phyloP scores from a whole-genome alignment of 768 basidiomycete species.

The Amanita inopinata region DNA sequence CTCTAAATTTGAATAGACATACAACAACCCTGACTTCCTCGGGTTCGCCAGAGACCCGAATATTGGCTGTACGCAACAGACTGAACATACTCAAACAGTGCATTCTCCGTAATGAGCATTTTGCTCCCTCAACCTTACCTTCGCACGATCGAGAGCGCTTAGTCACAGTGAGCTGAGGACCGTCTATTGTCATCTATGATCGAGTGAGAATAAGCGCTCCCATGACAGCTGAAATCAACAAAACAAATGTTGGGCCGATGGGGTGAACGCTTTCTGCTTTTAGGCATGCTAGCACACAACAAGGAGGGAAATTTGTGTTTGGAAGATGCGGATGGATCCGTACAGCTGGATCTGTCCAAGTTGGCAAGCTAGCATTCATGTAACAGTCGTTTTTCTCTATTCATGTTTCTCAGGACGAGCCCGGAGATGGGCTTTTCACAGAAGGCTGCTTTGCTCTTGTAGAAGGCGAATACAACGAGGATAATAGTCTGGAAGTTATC shows the following conservation, averaged over 20 bases:
- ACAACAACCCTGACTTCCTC: conserved; percentile 54
- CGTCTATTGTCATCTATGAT: neutral
- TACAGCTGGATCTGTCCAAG: conserved; percentile 81
- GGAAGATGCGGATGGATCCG: conserved; percentile 88
- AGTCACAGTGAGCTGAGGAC: conserved; percentile 56
- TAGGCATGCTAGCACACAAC: conserved; percentile 85
- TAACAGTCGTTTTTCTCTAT: neutral
- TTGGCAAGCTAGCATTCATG: conserved; percentile 41
- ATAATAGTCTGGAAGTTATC: conserved; percentile 78
- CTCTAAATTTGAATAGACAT: conserved; percentile 29
- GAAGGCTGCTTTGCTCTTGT: conserved; percentile 93
- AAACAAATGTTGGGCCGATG: conserved; percentile 91
- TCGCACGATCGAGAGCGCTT: conserved; percentile 81
- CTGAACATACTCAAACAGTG: conserved; percentile 89
- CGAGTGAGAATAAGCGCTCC: neutral
- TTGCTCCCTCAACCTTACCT: conserved; percentile 89
- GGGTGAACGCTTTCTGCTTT: conserved; percentile 81
- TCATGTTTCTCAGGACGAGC: conserved; percentile 49
- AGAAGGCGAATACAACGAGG: conserved; percentile 94
- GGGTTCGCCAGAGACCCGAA: conserved; percentile 75
- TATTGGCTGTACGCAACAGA: conserved; percentile 72
- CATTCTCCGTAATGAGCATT: conserved; percentile 92
- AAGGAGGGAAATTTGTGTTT: conserved; percentile 87
- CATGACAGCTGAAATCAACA: conserved; percentile 77
- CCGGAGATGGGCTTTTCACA: conserved; percentile 92